These are phyloP conservation scores for Penicillium sp. DNA, from an alignment of 2,329 filamentous ascomycete species.

Conservation along the genomic window DNA sequence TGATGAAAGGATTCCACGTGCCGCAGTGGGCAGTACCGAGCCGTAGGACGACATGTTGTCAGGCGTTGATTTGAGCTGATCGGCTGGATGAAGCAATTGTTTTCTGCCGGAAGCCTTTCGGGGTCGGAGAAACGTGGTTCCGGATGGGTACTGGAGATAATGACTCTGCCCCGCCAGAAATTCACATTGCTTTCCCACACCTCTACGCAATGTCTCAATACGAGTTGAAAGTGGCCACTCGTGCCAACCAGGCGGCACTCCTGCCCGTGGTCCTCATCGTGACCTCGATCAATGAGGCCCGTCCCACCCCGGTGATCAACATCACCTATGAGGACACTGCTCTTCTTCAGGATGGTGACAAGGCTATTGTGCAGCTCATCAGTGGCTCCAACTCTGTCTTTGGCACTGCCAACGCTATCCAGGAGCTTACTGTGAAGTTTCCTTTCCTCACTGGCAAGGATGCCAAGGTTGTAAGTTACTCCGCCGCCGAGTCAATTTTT, in stretches of 20 bases:
- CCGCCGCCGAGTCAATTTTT: neutral
- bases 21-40: slow-evolving; percentile 35
- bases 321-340: slow-evolving; percentile 42
- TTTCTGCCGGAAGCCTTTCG: slow-evolving; percentile 35
- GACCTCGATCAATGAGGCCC: slow-evolving; percentile 41
- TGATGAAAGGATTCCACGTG: slow-evolving; percentile 36
- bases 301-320: slow-evolving; percentile 34
- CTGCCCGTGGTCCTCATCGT: slow-evolving; percentile 45
- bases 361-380: slow-evolving; percentile 36
- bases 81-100: slow-evolving; percentile 26
- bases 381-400: slow-evolving; percentile 30
- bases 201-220: slow-evolving; percentile 32
- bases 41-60: slow-evolving; percentile 38
- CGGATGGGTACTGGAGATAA: slow-evolving; percentile 25
- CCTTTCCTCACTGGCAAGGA: slow-evolving; percentile 41
- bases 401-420: slow-evolving; percentile 33
- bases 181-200: slow-evolving; percentile 8
- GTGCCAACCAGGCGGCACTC: slow-evolving; percentile 42
- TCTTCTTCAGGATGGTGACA: slow-evolving; percentile 35
- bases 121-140: slow-evolving; percentile 35
- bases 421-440: slow-evolving; percentile 36
- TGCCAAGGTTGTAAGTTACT: slow-evolving; percentile 33
- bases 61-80: slow-evolving; percentile 15
- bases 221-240: slow-evolving; percentile 39
- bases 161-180: slow-evolving; percentile 27